Percentiles rank a stretch among this genome's conserved stretches.
Conservation (phyloP, 2,329 filamentous ascomycete species). For the Gyromitra esculenta region DNA sequence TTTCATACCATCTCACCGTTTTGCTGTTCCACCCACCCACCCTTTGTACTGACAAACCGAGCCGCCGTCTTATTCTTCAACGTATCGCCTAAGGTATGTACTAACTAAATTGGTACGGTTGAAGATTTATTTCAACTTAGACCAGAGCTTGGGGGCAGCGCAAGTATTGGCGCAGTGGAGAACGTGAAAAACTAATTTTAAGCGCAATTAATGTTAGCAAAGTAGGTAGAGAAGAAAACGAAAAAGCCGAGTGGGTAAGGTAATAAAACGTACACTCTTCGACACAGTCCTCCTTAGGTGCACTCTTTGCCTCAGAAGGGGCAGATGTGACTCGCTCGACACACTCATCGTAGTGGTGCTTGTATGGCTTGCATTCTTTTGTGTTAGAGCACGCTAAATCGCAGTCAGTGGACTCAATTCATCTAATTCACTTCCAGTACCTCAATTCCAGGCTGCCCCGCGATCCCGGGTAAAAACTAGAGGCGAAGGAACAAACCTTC, state of each 20-base stretch:
- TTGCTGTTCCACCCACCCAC: background rate
- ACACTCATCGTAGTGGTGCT: constrained; percentile 99
- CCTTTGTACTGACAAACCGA: constrained; percentile 12
- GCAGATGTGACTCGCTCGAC: constrained; percentile 84
- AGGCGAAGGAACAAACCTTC: constrained; percentile 75
- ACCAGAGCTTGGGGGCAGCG: constrained; percentile 95
- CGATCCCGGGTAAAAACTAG: constrained; percentile 32
- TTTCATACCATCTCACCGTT: constrained; percentile 6
- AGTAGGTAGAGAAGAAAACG: constrained; percentile 72
- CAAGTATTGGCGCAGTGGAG: constrained; percentile 93
- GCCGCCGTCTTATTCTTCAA: constrained; percentile 14
- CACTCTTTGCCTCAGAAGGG: constrained; percentile 75
- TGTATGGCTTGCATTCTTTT: constrained; percentile 81
- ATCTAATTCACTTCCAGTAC: constrained; percentile 13
- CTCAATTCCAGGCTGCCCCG: constrained; percentile 25
- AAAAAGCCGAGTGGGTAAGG: constrained; percentile 31
- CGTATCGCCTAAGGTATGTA: background rate
- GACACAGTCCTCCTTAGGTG: constrained; percentile 90
- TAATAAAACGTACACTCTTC: constrained; percentile 86
- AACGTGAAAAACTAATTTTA: constrained; percentile 90
- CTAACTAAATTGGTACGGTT: background rate
- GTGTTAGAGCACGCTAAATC: constrained; percentile 85
- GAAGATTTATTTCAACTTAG: constrained; percentile 79
- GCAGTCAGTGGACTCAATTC: constrained; percentile 22
- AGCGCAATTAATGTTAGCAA: constrained; percentile 22